Base-by-base conservation (phyloP, 352 stramenopile species). In the Globisporangium takayamanum region DNA sequence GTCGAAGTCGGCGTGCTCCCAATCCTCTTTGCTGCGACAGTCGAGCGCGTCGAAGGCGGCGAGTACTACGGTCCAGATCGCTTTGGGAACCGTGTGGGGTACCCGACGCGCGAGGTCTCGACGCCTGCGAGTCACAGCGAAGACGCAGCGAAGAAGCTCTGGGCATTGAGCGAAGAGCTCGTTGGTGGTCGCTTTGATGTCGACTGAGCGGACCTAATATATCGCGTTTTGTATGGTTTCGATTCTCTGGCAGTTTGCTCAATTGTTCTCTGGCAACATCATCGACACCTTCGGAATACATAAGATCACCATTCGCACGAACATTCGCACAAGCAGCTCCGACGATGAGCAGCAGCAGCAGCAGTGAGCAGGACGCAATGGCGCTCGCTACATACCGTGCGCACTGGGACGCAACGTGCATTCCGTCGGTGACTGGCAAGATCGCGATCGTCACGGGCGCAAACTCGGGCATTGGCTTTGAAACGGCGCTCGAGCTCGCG, bases 381-480 rank as follows among this genome's bases (percentile, higher is more conserved):
- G 46, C 45, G 51, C 25, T 57, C 36, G 15, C 37, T 36, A 7
- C 41, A 28, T 26, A 36, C 8, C 28, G 44, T 28, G 30, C 22
- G 12, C 18, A 47, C 0, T 71, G 67, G 67, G 60, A 74, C 25
- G 53, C 15, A 14, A 56, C 61, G 7, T 33, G 42, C 45, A 76
- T 85, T 33, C 42, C 64, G 26, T 68, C 72, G 14, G 63, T 74
- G 58, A 25, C 49, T 11, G 72, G 57, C 36, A 94, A 78, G 30
- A 46, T 95, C 30, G 84, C 70, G 20, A 67, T 95, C 64, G 81
- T 96, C 30, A 96, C 88, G 1, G 88, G 88, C 20, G 70, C 67
- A 50, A 95, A 92, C 64, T 84, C 78, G 15, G 85, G 88, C n/a
- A 85, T 97, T 57, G 87, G 88, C 22, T 89, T 79, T 49, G 74